Percentiles rank a stretch among this genome's conserved stretches.
phyloP scores from a whole-genome alignment of 108 stramenopile species.

The Skeletonema costatum region DNA sequence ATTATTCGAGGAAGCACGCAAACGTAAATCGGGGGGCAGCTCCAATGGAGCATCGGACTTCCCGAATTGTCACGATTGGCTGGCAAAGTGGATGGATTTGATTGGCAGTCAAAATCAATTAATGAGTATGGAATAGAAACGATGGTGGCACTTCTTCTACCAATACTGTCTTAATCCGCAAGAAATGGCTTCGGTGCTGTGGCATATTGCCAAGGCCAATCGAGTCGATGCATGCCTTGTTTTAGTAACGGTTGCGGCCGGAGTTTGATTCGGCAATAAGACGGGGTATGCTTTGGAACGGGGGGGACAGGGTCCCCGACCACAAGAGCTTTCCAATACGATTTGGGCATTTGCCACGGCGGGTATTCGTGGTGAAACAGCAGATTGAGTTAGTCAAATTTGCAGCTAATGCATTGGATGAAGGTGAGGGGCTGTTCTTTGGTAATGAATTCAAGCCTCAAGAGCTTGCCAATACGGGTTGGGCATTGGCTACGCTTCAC shows the following conservation, averaged over 20 bases:
- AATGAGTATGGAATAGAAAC: slow-evolving; percentile 24
- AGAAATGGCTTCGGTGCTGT: slow-evolving; percentile 67
- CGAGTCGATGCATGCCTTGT: slow-evolving; percentile 54
- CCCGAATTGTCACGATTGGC: slow-evolving; percentile 67
- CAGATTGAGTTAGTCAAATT: slow-evolving; percentile 55
- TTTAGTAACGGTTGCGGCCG: slow-evolving; percentile 49
- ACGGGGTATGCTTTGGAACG: slow-evolving; percentile 31
- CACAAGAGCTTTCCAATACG: slow-evolving; percentile 71
- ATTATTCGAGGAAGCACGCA: slow-evolving; percentile 45
- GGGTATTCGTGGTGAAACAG: slow-evolving; percentile 39
- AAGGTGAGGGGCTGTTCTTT: slow-evolving; percentile 53
- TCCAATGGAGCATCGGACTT: slow-evolving; percentile 58
- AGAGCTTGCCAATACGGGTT: slow-evolving; percentile 67
- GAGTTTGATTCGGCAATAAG: slow-evolving; percentile 49
- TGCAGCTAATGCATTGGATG: slow-evolving; percentile 62
- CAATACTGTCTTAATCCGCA: slow-evolving; percentile 43
- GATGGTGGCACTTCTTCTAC: neutral
- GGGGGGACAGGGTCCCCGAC: slow-evolving; percentile 25
- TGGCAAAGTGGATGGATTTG: slow-evolving; percentile 61
- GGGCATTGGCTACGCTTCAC: slow-evolving; percentile 79
- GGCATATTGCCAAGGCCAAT: slow-evolving; percentile 53
- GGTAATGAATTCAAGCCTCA: slow-evolving; percentile 74
- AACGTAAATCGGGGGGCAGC: slow-evolving; percentile 20
- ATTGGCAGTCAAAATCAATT: slow-evolving; percentile 49
- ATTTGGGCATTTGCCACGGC: slow-evolving; percentile 84